phyloP scores from a whole-genome alignment of 2,329 filamentous ascomycete genomes.

The Elsinoe necatrix region DNA sequence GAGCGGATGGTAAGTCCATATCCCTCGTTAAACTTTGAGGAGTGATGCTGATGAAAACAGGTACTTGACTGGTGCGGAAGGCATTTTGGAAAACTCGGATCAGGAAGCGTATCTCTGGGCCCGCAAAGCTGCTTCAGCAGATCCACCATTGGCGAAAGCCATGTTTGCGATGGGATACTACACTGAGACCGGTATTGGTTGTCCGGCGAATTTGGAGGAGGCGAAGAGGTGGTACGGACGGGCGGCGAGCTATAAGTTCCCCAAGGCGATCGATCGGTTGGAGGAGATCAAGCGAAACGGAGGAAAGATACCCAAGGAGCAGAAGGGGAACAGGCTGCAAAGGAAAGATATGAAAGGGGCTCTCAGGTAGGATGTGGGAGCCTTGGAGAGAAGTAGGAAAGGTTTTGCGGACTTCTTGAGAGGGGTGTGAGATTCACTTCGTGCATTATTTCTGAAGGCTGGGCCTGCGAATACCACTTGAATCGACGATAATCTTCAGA shows the following conservation, averaged over 20 bases:
- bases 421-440: background rate
- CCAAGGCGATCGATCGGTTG: conserved; percentile 82
- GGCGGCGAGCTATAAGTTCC: conserved; percentile 94
- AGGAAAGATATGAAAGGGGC: conserved; percentile 15
- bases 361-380: conserved; percentile 2
- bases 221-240: conserved; percentile 98
- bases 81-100: conserved; percentile 82
- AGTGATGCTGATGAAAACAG: conserved; percentile 39
- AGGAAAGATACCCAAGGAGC: conserved; percentile 39
- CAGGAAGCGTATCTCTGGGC: conserved; percentile 97
- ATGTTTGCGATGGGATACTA: conserved; percentile 99
- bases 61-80: conserved; percentile 88
- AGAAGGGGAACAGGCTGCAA: conserved; percentile 10
- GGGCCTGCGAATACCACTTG: conserved; percentile 13
- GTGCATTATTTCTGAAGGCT: background rate
- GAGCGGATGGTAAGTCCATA: conserved; percentile 32
- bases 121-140: conserved; percentile 79
- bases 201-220: conserved; percentile 78
- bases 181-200: conserved; percentile 88
- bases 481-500: background rate
- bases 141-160: conserved; percentile 69
- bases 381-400: background rate
- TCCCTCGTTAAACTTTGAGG: background rate
- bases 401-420: background rate
- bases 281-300: conserved; percentile 83